These are phyloP conservation scores for Coffea eugenioides DNA, from an alignment of 257 asterid genomes.

Conservation along the genomic window DNA sequence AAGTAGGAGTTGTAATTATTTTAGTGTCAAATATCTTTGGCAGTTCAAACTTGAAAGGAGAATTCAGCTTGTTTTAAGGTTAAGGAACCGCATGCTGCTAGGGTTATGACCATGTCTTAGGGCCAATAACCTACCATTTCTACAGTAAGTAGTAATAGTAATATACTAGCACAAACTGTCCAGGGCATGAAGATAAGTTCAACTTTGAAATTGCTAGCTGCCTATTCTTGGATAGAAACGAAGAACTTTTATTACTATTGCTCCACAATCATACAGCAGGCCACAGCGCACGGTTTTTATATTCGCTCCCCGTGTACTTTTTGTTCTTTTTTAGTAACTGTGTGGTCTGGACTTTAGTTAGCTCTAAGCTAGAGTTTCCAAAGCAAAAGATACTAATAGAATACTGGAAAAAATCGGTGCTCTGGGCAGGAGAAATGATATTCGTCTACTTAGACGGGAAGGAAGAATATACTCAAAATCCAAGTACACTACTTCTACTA, in stretches of 20 bases:
- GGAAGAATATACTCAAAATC: background rate
- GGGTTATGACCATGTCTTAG: slow-evolving; percentile 36
- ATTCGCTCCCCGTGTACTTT: slow-evolving; percentile 17
- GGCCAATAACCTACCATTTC: background rate
- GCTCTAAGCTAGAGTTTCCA: background rate
- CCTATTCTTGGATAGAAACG: slow-evolving; percentile 7
- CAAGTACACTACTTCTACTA: background rate
- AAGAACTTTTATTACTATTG: slow-evolving; percentile 4
- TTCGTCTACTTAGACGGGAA: background rate
- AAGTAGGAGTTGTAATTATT: background rate
- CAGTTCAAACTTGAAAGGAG: slow-evolving; percentile 46
- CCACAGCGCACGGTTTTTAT: slow-evolving; percentile 16
- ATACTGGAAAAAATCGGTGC: background rate
- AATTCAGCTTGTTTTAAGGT: slow-evolving; percentile 34
- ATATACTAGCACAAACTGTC: background rate
- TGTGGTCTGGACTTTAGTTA: background rate
- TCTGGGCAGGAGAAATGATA: background rate
- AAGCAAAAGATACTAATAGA: background rate
- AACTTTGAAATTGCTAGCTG: slow-evolving; percentile 19
- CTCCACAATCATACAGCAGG: slow-evolving; percentile 8
- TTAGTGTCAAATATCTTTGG: slow-evolving; percentile 43
- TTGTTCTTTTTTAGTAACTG: background rate
- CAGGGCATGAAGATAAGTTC: slow-evolving; percentile 27
- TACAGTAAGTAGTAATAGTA: background rate
- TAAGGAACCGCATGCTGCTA: slow-evolving; percentile 45